These are phyloP conservation scores for Suhomyces bokatorum DNA, from an alignment of 1,139 yeast genomes.

Conservation along the genomic window DNA sequence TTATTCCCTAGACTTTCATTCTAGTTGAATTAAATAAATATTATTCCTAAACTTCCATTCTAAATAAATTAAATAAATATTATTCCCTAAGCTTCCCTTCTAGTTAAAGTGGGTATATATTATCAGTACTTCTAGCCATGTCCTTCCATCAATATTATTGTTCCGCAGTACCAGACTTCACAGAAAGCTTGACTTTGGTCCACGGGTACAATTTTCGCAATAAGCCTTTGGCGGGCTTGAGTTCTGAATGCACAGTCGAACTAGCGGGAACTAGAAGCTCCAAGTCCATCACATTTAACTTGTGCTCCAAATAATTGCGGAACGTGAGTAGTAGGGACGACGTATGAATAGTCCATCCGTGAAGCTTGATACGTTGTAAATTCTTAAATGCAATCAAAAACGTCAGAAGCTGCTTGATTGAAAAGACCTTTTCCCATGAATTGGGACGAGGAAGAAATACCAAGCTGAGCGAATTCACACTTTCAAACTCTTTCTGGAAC, in stretches of 20 bases:
- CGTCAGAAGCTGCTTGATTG: constrained; percentile 5
- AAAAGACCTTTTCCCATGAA: constrained; percentile 11
- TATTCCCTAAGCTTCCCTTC: too few relatives aligned
- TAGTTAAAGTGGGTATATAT: too few relatives aligned
- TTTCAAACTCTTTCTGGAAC: constrained; percentile 19
- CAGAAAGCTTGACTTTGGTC: constrained; percentile 10
- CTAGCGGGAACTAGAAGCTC: constrained; percentile 8
- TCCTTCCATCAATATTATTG: too few relatives aligned
- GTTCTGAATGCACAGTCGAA: constrained; percentile 5
- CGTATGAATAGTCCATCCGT: constrained; percentile 27
- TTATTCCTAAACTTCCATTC: too few relatives aligned
- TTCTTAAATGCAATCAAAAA: constrained; percentile 20
- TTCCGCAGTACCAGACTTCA: background rate
- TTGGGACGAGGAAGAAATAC: constrained; percentile 10
- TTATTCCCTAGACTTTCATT: too few relatives aligned
- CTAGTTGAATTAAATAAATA: too few relatives aligned
- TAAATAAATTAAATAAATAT: too few relatives aligned
- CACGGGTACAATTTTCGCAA: constrained; percentile 10
- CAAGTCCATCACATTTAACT: constrained; percentile 13
- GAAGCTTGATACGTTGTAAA: constrained; percentile 21
- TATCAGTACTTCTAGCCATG: too few relatives aligned
- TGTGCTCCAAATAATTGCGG: constrained; percentile 8
- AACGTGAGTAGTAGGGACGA: constrained; percentile 6
- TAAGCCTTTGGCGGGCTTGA: background rate
- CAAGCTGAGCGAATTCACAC: constrained; percentile 24